Evolutionary conservation across 331 rosid species (phyloP), one percentile per base, ranked within the genome.

Genomic region (Malus hybrid): DNA sequence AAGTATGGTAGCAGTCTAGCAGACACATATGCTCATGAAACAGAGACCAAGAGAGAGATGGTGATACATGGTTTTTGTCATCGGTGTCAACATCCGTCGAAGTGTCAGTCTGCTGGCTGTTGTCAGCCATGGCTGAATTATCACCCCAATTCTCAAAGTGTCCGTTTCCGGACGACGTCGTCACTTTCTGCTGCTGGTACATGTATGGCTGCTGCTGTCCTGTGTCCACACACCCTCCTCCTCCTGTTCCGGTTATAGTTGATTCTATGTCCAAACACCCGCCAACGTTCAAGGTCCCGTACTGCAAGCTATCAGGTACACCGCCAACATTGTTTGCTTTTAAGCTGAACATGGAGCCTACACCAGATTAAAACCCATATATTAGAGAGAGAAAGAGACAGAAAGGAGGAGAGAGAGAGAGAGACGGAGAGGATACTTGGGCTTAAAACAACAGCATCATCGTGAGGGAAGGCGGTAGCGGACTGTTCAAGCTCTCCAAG

Each of bases 401-500:
- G 63, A 62, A 34, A 67, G 73, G 34, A 29, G 44, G 24, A 24
- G 24, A 24, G 24, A 24, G 54, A 54, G 65, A 76, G 18, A 65
- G 80, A 73, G 34, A 24, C 19, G n/a, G 64, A 70, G 73, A 50
- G 71, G 8, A 73, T 85, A 92, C 97, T 87, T 84, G 93, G 74
- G 79, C 87, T 86, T 86, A 88, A 87, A 90, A 84, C 94, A 88
- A 80, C 85, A 88, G 85, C 88, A 77, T 88, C 89, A 24, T 92
- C 80, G 28, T 73, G 89, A 56, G 83, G 88, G 70, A 92, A 90
- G 73, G 79, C 74, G 24, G 85, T 60, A 77, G 89, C 76, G 76
- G 91, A 85, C 48, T 86, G 91, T 36, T 87, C 91, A 87, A 88
- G 88, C 62, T 87, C 94, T 29, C 86, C 91, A 80, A 93, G 82